A percentile compares a stretch with the other conserved stretches of the same genome.
Conservation (phyloP, 2,329 filamentous ascomycete species). For the Thelonectria rubi region DNA sequence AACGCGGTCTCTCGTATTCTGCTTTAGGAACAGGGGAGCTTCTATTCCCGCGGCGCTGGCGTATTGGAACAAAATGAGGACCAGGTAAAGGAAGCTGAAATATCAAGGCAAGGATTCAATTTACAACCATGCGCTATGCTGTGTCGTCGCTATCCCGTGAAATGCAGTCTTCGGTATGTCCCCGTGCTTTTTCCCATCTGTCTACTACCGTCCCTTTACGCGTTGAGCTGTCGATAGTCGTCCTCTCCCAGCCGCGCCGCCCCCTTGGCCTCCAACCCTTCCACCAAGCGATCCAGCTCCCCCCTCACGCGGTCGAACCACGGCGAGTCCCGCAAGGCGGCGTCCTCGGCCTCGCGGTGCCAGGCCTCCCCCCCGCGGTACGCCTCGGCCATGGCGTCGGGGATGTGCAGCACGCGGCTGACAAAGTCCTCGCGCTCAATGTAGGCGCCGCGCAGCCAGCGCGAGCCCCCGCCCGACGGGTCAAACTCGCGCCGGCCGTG, state of each 20-base stretch:
- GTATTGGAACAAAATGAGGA: neutral
- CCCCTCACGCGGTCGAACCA: constrained; percentile 40
- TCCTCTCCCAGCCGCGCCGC: constrained; percentile 30
- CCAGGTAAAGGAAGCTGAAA: neutral
- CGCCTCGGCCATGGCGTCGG: constrained; percentile 38
- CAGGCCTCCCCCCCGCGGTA: constrained; percentile 38
- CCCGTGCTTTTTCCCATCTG: neutral
- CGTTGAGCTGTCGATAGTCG: constrained; percentile 32
- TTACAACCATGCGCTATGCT: neutral
- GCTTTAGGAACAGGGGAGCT: neutral
- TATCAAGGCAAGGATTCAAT: neutral
- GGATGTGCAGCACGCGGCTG: constrained; percentile 48
- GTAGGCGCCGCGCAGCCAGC: constrained; percentile 90
- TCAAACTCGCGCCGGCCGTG: constrained; percentile 86
- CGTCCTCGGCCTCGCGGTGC: constrained; percentile 39
- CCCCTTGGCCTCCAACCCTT: constrained; percentile 33
- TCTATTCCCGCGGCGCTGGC: neutral
- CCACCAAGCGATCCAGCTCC: constrained; percentile 25
- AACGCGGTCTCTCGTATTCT: neutral
- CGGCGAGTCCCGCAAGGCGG: constrained; percentile 35
- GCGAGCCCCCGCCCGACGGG: constrained; percentile 62
- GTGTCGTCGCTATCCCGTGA: neutral
- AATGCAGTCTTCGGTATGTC: neutral
- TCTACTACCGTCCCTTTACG: neutral
- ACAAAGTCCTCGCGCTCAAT: constrained; percentile 64